These are phyloP conservation scores for Plasmodium coatneyi DNA, from an alignment of 169 alveolate species.

Conservation along the genomic window DNA sequence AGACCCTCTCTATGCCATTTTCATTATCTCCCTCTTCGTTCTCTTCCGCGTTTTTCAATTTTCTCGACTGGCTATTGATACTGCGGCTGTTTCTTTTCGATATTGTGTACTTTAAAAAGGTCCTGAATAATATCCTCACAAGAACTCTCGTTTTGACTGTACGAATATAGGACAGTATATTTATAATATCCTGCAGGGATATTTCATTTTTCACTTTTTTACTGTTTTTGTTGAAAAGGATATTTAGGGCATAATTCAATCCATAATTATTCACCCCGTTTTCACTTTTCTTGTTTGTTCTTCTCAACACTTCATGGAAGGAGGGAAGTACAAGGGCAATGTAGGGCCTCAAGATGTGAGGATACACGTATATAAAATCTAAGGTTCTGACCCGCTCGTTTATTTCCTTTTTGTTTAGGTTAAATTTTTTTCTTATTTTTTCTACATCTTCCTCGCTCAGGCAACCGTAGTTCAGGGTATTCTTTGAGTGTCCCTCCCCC, in stretches of 20 bases:
- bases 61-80: background rate
- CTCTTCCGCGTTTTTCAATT: background rate
- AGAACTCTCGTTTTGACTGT: conserved; percentile 13
- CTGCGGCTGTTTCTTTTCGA: conserved; percentile 1
- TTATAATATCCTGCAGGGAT: conserved; percentile 69
- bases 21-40: background rate
- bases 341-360: conserved; percentile 72
- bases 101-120: conserved; percentile 49
- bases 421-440: conserved; percentile 51
- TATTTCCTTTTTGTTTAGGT: conserved; percentile 42
- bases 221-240: conserved; percentile 48
- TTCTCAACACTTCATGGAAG: conserved; percentile 49
- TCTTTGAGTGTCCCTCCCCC: conserved; percentile 71
- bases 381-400: conserved; percentile 41
- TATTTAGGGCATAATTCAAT: conserved; percentile 52
- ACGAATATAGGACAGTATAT: conserved; percentile 49
- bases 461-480: conserved; percentile 29
- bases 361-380: conserved; percentile 54
- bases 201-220: conserved; percentile 48
- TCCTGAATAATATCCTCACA: conserved; percentile 31
- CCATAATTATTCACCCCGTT: conserved; percentile 16
- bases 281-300: conserved; percentile 3
- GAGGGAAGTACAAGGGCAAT: conserved; percentile 62
- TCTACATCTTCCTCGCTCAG: conserved; percentile 64
- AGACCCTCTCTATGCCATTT: background rate